phyloP scores from a whole-genome alignment of 2,329 filamentous ascomycete species.

The Clarireedia sp. region DNA sequence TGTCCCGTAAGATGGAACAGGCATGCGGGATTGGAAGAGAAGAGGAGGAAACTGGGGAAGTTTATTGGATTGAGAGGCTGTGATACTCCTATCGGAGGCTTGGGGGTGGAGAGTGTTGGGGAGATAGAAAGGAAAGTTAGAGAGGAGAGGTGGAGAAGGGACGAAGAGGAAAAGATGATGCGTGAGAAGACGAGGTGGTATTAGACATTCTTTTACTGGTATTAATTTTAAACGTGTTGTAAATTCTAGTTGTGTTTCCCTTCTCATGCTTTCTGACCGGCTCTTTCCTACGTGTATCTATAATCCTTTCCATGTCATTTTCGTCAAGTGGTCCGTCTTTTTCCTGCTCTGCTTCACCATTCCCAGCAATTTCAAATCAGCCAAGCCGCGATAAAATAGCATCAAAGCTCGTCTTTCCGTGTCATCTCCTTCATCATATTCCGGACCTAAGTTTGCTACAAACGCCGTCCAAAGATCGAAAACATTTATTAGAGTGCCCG shows the following conservation, averaged over 20 bases:
- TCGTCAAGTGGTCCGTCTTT: slow-evolving; percentile 86
- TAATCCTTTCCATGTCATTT: slow-evolving; percentile 73
- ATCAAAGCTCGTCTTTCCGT: slow-evolving; percentile 55
- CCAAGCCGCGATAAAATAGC: slow-evolving; percentile 76
- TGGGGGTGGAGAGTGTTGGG: slow-evolving; percentile 23
- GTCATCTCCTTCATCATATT: slow-evolving; percentile 29
- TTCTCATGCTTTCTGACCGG: not conserved
- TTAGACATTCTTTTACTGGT: slow-evolving; percentile 7
- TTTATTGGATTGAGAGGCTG: slow-evolving; percentile 66
- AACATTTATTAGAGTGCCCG: slow-evolving; percentile 68
- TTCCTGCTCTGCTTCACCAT: slow-evolving; percentile 85
- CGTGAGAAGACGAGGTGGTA: slow-evolving; percentile 22
- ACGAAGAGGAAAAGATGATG: slow-evolving; percentile 21
- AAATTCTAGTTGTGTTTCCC: not conserved
- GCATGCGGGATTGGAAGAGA: slow-evolving; percentile 48
- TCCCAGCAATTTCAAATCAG: slow-evolving; percentile 78
- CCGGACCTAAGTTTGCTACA: slow-evolving; percentile 45
- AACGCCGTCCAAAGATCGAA: slow-evolving; percentile 76
- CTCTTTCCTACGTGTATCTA: slow-evolving; percentile 25
- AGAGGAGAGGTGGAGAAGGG: slow-evolving; percentile 32
- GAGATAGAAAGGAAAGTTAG: slow-evolving; percentile 34
- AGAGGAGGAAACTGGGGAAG: slow-evolving; percentile 62
- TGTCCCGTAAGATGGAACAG: slow-evolving; percentile 57
- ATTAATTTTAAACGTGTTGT: not conserved
- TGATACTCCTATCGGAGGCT: slow-evolving; percentile 38